These are phyloP conservation scores for Cryphonectria parasitica DNA, from an alignment of 2,329 filamentous ascomycete genomes.

Conservation along the genomic window DNA sequence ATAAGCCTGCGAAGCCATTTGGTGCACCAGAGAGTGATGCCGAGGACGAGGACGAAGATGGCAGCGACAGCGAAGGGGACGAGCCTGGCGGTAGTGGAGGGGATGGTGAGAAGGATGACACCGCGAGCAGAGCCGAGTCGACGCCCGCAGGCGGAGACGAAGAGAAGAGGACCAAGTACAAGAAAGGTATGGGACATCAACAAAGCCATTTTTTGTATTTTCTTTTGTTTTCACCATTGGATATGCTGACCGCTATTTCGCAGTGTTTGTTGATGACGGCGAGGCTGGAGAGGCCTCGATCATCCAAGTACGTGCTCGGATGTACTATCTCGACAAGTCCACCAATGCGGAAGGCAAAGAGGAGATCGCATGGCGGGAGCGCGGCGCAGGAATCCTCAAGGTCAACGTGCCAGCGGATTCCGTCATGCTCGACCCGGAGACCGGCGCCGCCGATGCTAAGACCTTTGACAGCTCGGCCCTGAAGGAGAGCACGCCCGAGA, in stretches of 20 bases:
- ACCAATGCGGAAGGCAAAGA: conserved; percentile 36
- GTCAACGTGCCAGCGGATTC: conserved; percentile 72
- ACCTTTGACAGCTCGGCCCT: conserved; percentile 60
- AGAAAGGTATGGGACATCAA: conserved; percentile 63
- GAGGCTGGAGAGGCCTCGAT: conserved; percentile 81
- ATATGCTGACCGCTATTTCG: conserved; percentile 14
- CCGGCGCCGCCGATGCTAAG: conserved; percentile 51
- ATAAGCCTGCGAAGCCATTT: conserved; percentile 72
- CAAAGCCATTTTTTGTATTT: not conserved
- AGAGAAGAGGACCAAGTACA: conserved; percentile 67
- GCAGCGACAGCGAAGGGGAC: conserved; percentile 54
- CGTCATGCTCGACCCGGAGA: conserved; percentile 56
- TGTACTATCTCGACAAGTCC: conserved; percentile 74
- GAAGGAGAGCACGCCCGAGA: conserved; percentile 45
- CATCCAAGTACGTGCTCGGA: conserved; percentile 77
- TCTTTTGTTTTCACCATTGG: not conserved
- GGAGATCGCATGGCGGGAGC: conserved; percentile 82
- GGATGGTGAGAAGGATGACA: conserved; percentile 44
- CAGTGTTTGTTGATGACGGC: conserved; percentile 78
- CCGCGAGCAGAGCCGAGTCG: conserved; percentile 55
- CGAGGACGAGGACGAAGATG: conserved; percentile 53
- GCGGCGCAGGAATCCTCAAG: conserved; percentile 81
- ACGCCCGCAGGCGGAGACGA: conserved; percentile 55
- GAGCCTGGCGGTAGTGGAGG: conserved; percentile 42
- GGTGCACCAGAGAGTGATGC: conserved; percentile 73